These are phyloP conservation scores for Brettanomyces sp. DNA, from an alignment of 805 yeast species.

Conservation along the genomic window DNA sequence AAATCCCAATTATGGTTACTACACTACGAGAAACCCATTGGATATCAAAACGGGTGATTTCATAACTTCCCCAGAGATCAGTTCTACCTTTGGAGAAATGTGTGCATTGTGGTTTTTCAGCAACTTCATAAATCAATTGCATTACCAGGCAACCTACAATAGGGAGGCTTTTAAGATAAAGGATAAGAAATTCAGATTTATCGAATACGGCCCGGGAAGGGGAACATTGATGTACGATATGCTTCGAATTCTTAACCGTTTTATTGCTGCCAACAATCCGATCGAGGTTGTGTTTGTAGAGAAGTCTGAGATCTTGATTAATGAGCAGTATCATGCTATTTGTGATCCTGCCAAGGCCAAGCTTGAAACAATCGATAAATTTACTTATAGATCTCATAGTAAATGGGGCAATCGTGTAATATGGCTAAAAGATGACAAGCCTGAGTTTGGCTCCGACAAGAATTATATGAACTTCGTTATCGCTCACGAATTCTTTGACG, in stretches of 20 bases:
- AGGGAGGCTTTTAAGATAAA: slow-evolving; percentile 14
- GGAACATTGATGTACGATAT: slow-evolving; percentile 72
- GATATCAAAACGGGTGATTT: slow-evolving; percentile 51
- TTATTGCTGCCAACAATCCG: slow-evolving; percentile 24
- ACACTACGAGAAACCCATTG: slow-evolving; percentile 68
- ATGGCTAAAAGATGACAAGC: slow-evolving; percentile 51
- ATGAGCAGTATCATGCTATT: slow-evolving; percentile 42
- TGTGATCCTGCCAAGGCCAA: slow-evolving; percentile 25
- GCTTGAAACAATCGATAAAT: slow-evolving; percentile 23
- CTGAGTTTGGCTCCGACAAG: slow-evolving; percentile 27
- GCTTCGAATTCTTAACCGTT: slow-evolving; percentile 36
- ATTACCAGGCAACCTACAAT: slow-evolving; percentile 26
- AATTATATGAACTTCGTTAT: slow-evolving; percentile 47
- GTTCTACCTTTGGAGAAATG: slow-evolving; percentile 81
- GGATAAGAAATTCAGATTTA: slow-evolving; percentile 34
- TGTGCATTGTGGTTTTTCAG: slow-evolving; percentile 65
- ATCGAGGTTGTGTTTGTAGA: slow-evolving; percentile 54
- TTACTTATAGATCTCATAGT: slow-evolving; percentile 29
- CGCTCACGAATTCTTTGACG: slow-evolving; percentile 86
- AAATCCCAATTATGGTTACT: slow-evolving; percentile 71
- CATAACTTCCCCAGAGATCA: slow-evolving; percentile 78
- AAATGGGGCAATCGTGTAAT: slow-evolving; percentile 42
- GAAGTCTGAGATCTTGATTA: slow-evolving; percentile 56
- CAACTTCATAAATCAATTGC: slow-evolving; percentile 48
- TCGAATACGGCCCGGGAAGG: slow-evolving; percentile 81